Conservation (phyloP, 352 stramenopile genomes). For the Phytophthora hybrid region DNA sequence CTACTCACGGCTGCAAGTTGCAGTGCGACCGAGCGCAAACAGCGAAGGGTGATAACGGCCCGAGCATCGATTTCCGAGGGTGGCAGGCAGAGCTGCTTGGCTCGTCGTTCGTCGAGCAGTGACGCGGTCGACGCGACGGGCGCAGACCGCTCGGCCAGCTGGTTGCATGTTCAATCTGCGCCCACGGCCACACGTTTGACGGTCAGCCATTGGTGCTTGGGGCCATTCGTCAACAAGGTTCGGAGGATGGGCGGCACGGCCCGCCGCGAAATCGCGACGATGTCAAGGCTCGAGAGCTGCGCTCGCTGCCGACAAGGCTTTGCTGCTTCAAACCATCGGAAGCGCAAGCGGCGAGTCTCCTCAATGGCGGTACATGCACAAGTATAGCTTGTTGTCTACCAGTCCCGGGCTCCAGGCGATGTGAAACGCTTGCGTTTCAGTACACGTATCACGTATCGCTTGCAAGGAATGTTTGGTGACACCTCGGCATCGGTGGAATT, state of each 20-base stretch:
- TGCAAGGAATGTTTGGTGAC: neutral
- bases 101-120: slow-evolving; percentile 13
- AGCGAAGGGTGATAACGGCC: neutral
- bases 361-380: too few relatives aligned
- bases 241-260: neutral
- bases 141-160: slow-evolving; percentile 24
- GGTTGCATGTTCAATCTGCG: slow-evolving; percentile 32
- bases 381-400: too few relatives aligned
- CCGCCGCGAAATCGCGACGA: neutral
- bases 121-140: slow-evolving; percentile 34
- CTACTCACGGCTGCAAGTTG: neutral
- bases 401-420: too few relatives aligned
- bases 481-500: neutral
- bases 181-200: slow-evolving; percentile 23
- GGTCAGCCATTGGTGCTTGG: slow-evolving; percentile 9
- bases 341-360: neutral
- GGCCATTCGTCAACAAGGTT: slow-evolving; percentile 11
- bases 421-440: neutral
- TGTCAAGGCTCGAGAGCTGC: neutral
- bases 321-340: neutral
- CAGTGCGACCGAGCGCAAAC: neutral
- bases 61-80: slow-evolving; percentile 13
- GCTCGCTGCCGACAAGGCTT: neutral
- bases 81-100: neutral
- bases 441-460: too few relatives aligned